phyloP scores from a whole-genome alignment of 495 filamentous ascomycete species.

The Aspergillus bridgeri region DNA sequence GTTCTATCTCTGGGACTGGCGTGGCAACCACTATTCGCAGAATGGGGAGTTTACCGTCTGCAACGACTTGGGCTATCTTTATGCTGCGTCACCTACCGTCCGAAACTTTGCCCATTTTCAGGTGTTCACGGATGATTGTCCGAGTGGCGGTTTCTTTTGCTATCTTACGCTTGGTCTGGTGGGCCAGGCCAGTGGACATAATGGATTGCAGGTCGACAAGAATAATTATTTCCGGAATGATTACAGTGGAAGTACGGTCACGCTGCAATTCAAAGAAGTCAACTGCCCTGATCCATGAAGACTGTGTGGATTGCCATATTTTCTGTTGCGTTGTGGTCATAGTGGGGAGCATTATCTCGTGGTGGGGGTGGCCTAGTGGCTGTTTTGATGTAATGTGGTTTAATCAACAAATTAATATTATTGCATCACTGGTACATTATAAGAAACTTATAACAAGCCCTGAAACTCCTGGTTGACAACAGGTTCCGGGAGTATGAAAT shows the following conservation, averaged over 20 bases:
- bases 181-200: neutral
- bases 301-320: too few species aligned
- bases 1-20: neutral
- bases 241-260: neutral
- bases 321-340: too few species aligned
- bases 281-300: neutral
- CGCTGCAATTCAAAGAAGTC: neutral
- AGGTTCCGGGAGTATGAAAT: too few species aligned
- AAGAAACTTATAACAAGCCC: too few species aligned
- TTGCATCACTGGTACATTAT: too few species aligned
- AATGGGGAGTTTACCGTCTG: neutral
- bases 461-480: too few species aligned
- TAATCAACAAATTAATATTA: too few species aligned
- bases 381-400: too few species aligned
- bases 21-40: neutral
- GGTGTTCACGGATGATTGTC: neutral
- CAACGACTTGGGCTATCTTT: neutral
- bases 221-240: neutral
- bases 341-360: too few species aligned
- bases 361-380: too few species aligned
- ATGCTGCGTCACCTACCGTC: neutral
- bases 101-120: neutral
- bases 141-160: neutral
- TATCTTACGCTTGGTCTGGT: neutral
- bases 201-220: neutral